Evolutionary conservation across 352 stramenopile species (phyloP), one percentile per base, ranked within the genome.

Genomic region (Halophytophthora polymorphica): DNA sequence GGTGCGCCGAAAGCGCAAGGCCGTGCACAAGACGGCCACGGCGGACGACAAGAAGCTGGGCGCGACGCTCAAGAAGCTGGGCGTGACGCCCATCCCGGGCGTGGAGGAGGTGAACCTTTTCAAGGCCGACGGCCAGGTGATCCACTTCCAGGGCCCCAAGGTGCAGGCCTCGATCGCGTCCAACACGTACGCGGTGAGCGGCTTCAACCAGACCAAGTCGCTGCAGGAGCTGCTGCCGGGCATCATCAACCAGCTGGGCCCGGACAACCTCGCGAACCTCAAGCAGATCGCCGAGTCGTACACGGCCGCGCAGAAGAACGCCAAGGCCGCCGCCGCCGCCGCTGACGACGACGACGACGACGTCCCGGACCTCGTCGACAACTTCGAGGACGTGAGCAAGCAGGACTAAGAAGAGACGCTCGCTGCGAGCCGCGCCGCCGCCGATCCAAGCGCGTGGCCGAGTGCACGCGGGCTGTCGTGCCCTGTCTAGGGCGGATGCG

Each of bases 51-150:
- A 97, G 70, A 99, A 99, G 80, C 89, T 99, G 34, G 84, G 83
- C 52, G 91, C 86, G 22, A 96, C 95, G 38, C 76, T 99, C 23
- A 99, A 99, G 88, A 98, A 98, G 79, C 86, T 99, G 41, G 93
- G 94, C 44, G 92, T 98, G 55, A 99, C 95, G 37, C 96, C 94
- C 69, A 99, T 99, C 66, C 95, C 96, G 22, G 97, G 90, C 54
- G 98, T 99, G 50, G 96, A 99, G 72, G 97, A 99, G 72, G 97
- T 99, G 39, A 99, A 99, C 78, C 92, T 99, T 63, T 99, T 99
- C 88, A 98, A 98, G 84, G 90, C 97, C 7, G 97, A 99, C 56
- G 96, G 96, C 64, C 97, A 98, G 65, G 96, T 99, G 17, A 98
- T 99, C 72, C 96, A 99, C 73, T 99, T 99, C 66, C 77, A 90